A percentile compares a stretch with the other conserved stretches of the same genome.
Evolutionary conservation across 257 asterid species (phyloP).

Genomic region (Solanum bukasovii): DNA sequence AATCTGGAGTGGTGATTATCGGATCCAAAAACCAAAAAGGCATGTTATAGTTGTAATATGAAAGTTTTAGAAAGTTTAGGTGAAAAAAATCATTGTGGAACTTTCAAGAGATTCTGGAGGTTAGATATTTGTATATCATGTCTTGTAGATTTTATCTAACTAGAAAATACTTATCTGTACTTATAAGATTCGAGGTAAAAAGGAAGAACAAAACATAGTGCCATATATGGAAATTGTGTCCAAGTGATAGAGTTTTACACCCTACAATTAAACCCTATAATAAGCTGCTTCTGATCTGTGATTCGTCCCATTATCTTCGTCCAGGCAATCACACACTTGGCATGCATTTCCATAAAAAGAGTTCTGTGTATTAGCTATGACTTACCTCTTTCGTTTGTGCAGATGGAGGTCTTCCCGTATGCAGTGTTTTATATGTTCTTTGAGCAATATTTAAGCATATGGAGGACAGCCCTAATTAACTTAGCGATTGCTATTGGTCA

Average conservation of each 20-base stretch:
- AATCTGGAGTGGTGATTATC: not conserved
- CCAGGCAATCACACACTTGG: not conserved
- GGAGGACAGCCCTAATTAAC: conserved; percentile 89
- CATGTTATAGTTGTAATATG: not conserved
- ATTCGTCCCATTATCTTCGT: not conserved
- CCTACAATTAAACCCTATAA: not conserved
- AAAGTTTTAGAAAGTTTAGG: not conserved
- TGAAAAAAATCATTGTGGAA: not conserved
- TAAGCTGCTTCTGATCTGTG: not conserved
- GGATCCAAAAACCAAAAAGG: not conserved
- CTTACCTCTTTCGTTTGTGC: conserved; percentile 23
- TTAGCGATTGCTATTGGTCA: conserved; percentile 86
- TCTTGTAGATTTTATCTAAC: not conserved
- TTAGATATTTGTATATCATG: not conserved
- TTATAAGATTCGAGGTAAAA: not conserved
- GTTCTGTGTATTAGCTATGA: not conserved
- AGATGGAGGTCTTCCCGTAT: conserved; percentile 87
- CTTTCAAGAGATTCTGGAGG: not conserved
- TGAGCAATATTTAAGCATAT: conserved; percentile 87
- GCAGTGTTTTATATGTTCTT: conserved; percentile 89
- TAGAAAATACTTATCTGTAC: not conserved
- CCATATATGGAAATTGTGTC: not conserved
- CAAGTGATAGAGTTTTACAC: not conserved
- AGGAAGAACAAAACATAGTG: not conserved
- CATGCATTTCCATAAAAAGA: not conserved